phyloP scores from a whole-genome alignment of 164 flowering plant genomes.

The Malania oleifera region DNA sequence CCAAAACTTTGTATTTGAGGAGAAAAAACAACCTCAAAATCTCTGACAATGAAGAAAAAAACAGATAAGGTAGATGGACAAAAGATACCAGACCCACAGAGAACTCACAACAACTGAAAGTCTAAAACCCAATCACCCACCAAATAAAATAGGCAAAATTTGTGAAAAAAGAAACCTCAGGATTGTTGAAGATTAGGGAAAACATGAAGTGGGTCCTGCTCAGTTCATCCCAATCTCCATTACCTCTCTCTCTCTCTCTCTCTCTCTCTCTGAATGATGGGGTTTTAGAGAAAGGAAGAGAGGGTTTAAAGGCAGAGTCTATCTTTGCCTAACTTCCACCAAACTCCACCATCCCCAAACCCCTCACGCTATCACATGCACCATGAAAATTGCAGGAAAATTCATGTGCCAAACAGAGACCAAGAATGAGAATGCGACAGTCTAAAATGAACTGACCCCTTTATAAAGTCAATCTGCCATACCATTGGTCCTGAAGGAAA shows the following conservation, averaged over 20 bases:
- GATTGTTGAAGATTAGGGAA: constrained; percentile 17
- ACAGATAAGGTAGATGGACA: too few relatives aligned
- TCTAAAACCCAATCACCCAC: constrained; percentile 3
- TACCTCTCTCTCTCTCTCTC: constrained; percentile 15
- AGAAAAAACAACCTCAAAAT: too few relatives aligned
- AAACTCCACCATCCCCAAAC: constrained; percentile 18
- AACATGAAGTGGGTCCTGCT: constrained; percentile 25
- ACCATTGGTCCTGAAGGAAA: neutral
- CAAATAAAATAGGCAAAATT: neutral
- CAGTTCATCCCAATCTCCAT: constrained; percentile 22
- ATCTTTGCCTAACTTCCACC: constrained; percentile 31
- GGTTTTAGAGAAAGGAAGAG: neutral
- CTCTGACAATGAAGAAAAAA: too few relatives aligned
- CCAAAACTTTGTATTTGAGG: constrained; percentile 16
- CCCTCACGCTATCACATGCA: too few relatives aligned
- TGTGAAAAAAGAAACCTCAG: constrained; percentile 3
- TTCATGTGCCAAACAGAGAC: neutral
- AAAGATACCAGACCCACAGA: too few relatives aligned
- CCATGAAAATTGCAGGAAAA: neutral
- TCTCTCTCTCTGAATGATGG: constrained; percentile 5
- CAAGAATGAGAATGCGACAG: neutral
- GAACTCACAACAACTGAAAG: too few relatives aligned
- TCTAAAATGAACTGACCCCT: too few relatives aligned
- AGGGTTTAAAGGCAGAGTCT: constrained; percentile 10
- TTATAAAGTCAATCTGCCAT: neutral